Conservation (phyloP, 805 yeast species). For the Candida pseudofarinosa region DNA sequence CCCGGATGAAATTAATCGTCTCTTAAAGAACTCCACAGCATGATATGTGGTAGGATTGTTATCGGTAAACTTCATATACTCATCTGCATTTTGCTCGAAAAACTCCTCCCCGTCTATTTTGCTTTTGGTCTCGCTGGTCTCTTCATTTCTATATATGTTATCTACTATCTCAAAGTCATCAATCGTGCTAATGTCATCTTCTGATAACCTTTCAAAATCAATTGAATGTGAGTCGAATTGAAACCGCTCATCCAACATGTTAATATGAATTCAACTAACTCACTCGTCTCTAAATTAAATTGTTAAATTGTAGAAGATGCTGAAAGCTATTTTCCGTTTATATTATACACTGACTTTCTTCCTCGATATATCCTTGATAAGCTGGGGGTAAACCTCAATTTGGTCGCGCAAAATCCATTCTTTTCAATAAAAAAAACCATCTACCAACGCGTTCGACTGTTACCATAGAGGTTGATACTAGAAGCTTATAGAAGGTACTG, state of each 20-base stretch:
- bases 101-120: constrained; percentile 1
- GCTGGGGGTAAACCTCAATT: not conserved
- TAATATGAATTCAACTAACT: too few species aligned
- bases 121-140: not conserved
- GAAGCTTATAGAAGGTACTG: not conserved
- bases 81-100: constrained; percentile 15
- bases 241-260: not conserved
- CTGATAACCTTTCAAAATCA: not conserved
- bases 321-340: too few species aligned
- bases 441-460: not conserved
- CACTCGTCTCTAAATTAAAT: too few species aligned
- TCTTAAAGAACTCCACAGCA: constrained; percentile 22
- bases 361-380: too few species aligned
- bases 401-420: not conserved
- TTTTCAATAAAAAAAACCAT: not conserved
- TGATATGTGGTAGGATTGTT: constrained; percentile 42
- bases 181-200: constrained; percentile 1
- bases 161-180: constrained; percentile 1
- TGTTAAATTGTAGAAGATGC: too few species aligned
- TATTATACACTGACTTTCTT: too few species aligned
- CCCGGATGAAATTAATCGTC: constrained; percentile 21
- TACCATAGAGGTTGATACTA: not conserved
- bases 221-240: not conserved
- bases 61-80: constrained; percentile 29
- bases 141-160: not conserved